These are phyloP conservation scores for Aspergillus cristatus DNA, from an alignment of 495 filamentous ascomycete species.

Conservation along the genomic window DNA sequence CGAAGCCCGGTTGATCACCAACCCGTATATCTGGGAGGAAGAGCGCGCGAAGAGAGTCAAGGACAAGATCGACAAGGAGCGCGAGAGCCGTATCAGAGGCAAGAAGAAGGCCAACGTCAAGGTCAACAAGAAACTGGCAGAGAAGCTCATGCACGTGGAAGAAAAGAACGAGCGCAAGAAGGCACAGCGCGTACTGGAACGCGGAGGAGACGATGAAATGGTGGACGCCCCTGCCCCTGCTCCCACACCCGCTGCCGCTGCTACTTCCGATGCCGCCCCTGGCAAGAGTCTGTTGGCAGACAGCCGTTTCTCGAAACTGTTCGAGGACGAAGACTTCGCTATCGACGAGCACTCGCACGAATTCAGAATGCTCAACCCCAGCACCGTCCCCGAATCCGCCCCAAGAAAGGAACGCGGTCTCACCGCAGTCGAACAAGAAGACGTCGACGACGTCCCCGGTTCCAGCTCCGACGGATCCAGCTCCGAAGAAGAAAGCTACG, in stretches of 20 bases:
- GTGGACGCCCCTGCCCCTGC: conserved; percentile 21
- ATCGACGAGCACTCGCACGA: conserved; percentile 86
- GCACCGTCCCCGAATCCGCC: conserved; percentile 40
- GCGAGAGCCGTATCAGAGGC: conserved; percentile 83
- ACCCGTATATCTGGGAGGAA: conserved; percentile 87
- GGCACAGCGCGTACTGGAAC: conserved; percentile 46
- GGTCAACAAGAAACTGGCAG: conserved; percentile 75
- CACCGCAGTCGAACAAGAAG: conserved; percentile 62
- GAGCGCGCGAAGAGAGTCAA: conserved; percentile 78
- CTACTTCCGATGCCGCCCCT: too few species aligned
- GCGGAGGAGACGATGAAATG: conserved; percentile 45
- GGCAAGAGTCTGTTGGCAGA: conserved; percentile 61
- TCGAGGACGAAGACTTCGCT: conserved; percentile 86
- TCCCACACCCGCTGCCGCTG: conserved; percentile 15
- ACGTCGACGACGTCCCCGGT: conserved; percentile 37
- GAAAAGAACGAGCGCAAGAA: conserved; percentile 67
- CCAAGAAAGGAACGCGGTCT: conserved; percentile 41
- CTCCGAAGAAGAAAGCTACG: conserved; percentile 22
- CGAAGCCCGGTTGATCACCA: conserved; percentile 82
- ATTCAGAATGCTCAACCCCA: conserved; percentile 81
- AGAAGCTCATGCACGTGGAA: conserved; percentile 70
- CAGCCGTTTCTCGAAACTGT: conserved; percentile 76
- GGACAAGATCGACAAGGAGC: conserved; percentile 89
- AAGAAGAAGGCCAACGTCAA: conserved; percentile 88
- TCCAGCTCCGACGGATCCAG: conserved; percentile 39